A percentile compares a stretch with the other conserved stretches of the same genome.
Evolutionary conservation across 164 flowering plant species (phyloP).

Genomic region (Euptelea pleiosperma): DNA sequence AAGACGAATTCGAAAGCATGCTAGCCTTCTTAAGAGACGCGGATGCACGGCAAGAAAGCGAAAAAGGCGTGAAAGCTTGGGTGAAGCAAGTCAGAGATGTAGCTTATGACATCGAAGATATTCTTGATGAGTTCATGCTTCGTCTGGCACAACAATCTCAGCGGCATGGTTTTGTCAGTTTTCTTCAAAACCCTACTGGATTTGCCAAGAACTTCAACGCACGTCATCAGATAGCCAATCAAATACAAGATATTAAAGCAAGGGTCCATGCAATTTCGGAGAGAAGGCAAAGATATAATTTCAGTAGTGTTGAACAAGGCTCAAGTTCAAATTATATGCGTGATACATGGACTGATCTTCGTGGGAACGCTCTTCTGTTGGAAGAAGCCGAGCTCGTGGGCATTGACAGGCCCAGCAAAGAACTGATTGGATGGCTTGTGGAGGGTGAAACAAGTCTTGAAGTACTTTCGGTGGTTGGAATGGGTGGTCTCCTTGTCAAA

Average conservation of each 20-base stretch:
- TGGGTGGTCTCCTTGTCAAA: too few species aligned
- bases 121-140: too few species aligned
- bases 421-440: not conserved
- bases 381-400: not conserved
- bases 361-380: not conserved
- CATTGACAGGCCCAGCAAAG: not conserved
- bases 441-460: too few species aligned
- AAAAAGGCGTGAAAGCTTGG: not conserved
- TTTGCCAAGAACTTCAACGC: not conserved
- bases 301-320: not conserved
- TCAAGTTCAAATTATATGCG: not conserved
- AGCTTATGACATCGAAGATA: not conserved
- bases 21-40: too few species aligned
- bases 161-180: not conserved
- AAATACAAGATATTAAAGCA: not conserved
- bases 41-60: not conserved
- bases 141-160: too few species aligned
- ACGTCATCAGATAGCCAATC: not conserved
- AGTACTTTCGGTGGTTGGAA: too few species aligned
- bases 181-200: not conserved
- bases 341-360: not conserved
- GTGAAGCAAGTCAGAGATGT: slow-evolving; percentile 1
- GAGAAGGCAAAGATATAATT: not conserved
- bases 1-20: not conserved
- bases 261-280: not conserved